Evolutionary conservation across 2,329 filamentous ascomycete species (phyloP), one percentile per base, ranked within the genome.

Genomic region (Colletotrichum tamarilloi): DNA sequence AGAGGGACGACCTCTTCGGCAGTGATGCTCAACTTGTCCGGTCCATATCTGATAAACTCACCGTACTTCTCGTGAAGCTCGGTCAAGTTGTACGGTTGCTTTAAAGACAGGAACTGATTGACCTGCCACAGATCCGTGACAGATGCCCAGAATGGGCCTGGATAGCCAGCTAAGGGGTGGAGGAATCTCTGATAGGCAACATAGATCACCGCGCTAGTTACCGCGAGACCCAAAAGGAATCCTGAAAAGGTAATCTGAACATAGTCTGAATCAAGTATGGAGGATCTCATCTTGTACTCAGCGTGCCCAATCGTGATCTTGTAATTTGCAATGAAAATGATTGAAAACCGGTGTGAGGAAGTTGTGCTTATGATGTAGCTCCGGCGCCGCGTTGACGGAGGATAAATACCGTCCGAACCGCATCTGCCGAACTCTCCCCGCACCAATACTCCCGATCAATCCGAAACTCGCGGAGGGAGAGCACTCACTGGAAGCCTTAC

Each of bases 11-110:
- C 68, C 26, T 71, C 68, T 22, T 71, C 63, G 22, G 68, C 68
- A 9, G 63, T 71, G 68, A 71, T 67, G 7, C 68, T 71, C 32
- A 71, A 56, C 8, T 71, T 71, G 14, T 71, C 68, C 1, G 68
- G 68, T 1, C 68, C 62, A 16, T 71, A 71, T 3, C 68, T 56
- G 14, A 71, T 63, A 2, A 71, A 68, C 19, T 72, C 63, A 3
- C 63, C 68, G 2, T 72, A 63, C 9, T 38, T 62, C 6, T 49
- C 49, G 11, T 72, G 68, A 1, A 72, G 57, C 12, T 58, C 57
- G 4, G 68, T 67, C 46, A 67, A 7, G 22, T 67, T 71, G 35
- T 71, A 71, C 0, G 68, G 68, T n/a, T 71, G 63, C n/a, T 56
- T 35, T 6, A 71, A 32, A 11, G 68, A 71, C 5, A 71, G n/a